phyloP scores from a whole-genome alignment of 169 alveolate genomes.

The Cyclospora cayetanensis region DNA sequence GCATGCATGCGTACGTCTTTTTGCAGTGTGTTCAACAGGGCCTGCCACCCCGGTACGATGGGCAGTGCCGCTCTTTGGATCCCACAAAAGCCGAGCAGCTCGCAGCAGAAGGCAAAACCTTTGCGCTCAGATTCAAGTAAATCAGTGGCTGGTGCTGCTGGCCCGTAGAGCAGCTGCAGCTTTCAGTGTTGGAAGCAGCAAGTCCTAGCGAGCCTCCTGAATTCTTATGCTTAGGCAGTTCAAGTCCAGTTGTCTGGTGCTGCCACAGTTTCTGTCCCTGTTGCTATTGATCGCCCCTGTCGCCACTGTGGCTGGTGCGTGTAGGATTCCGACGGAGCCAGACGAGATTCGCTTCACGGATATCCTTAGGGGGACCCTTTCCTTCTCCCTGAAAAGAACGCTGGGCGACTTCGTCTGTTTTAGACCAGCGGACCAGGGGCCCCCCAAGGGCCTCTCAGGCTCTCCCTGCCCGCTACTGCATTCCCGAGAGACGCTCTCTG shows the following conservation, averaged over 20 bases:
- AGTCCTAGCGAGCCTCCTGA: too few relatives aligned
- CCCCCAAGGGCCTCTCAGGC: not conserved
- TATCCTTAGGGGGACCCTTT: not conserved
- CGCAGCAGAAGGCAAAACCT: constrained; percentile 10
- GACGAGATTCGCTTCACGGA: not conserved
- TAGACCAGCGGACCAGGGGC: not conserved
- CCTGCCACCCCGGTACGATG: constrained; percentile 61
- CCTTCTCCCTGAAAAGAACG: not conserved
- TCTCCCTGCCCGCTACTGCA: not conserved
- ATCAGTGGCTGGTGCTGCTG: not conserved
- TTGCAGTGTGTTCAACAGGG: constrained; percentile 15
- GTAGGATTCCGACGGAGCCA: not conserved
- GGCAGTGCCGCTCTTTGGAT: constrained; percentile 30
- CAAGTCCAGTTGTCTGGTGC: too few relatives aligned
- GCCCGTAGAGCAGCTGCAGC: not conserved
- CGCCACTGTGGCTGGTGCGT: not conserved
- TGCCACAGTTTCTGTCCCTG: not conserved
- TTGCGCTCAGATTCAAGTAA: constrained; percentile 64
- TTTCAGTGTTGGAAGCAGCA: not conserved
- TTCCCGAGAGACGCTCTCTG: too few relatives aligned
- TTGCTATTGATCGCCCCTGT: not conserved
- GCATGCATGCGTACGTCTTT: not conserved
- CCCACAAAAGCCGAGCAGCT: not conserved
- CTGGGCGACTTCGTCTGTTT: constrained; percentile 18
- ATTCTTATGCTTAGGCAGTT: too few relatives aligned